Evolutionary conservation across 2,329 filamentous ascomycete species (phyloP).

Genomic region (Conoideocrella luteorostrata): DNA sequence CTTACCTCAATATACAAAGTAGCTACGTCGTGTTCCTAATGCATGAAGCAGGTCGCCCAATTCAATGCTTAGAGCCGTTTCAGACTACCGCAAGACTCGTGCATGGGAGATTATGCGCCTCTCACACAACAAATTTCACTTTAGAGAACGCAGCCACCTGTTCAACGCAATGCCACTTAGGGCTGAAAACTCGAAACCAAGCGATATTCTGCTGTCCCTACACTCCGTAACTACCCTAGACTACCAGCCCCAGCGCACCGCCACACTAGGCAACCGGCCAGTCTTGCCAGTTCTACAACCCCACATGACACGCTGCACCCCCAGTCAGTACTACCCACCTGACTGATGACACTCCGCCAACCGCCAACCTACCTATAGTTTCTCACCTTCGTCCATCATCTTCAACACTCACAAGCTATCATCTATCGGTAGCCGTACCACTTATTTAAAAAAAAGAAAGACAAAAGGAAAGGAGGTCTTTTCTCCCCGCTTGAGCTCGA

Average conservation of each 20-base stretch:
- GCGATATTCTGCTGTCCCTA: too few relatives aligned
- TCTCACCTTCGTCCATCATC: not conserved
- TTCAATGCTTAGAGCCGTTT: too few relatives aligned
- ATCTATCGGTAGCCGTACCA: not conserved
- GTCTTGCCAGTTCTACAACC: not conserved
- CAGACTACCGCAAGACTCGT: too few relatives aligned
- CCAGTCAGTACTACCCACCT: slow-evolving; percentile 4
- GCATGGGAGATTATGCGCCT: too few relatives aligned
- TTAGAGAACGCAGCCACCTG: too few relatives aligned
- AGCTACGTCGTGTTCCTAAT: too few relatives aligned
- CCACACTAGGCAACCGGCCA: not conserved
- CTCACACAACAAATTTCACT: too few relatives aligned
- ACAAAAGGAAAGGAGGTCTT: not conserved
- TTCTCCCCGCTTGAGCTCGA: too few relatives aligned
- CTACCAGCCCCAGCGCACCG: slow-evolving; percentile 2
- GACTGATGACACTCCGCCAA: not conserved
- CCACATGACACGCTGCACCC: not conserved
- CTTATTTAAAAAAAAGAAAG: not conserved
- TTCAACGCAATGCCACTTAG: too few relatives aligned
- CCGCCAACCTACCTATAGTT: not conserved
- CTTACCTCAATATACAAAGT: too few relatives aligned
- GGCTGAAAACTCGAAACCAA: too few relatives aligned
- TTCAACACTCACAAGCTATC: not conserved
- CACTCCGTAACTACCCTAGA: not conserved
- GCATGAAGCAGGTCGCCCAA: too few relatives aligned